phyloP scores from a whole-genome alignment of 805 yeast genomes.

The Soucietia sequanensis region DNA sequence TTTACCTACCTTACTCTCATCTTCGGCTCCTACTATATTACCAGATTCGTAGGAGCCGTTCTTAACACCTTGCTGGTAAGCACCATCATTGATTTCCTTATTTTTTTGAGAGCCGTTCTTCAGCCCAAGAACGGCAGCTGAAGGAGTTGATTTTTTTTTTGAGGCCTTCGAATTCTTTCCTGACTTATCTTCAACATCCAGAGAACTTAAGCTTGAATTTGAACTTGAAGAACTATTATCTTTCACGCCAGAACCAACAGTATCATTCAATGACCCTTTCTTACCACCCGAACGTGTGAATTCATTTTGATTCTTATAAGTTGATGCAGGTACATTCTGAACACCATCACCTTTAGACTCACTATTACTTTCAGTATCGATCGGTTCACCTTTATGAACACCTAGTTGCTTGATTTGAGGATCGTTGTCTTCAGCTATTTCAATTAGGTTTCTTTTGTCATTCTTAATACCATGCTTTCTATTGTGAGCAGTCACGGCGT shows the following conservation, averaged over 20 bases:
- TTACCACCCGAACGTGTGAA: slow-evolving; percentile 15
- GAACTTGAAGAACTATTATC: neutral
- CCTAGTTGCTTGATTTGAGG: slow-evolving; percentile 9
- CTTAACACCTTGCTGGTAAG: slow-evolving; percentile 6
- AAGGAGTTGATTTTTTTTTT: too few relatives aligned
- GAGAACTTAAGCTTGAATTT: too few relatives aligned
- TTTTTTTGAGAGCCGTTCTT: too few relatives aligned
- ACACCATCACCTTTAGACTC: slow-evolving; percentile 8
- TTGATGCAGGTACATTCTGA: slow-evolving; percentile 11
- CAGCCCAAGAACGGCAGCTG: too few relatives aligned
- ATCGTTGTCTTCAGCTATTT: slow-evolving; percentile 22
- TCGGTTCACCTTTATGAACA: slow-evolving; percentile 13
- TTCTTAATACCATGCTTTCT: slow-evolving; percentile 22
- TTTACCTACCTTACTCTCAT: neutral
- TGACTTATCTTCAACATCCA: too few relatives aligned
- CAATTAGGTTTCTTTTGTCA: slow-evolving; percentile 24
- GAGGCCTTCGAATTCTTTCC: too few relatives aligned
- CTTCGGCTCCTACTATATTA: neutral
- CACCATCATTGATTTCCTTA: too few relatives aligned
- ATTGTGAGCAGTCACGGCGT: slow-evolving; percentile 24
- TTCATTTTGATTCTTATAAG: slow-evolving; percentile 9
- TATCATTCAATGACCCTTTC: slow-evolving; percentile 7
- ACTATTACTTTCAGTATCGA: slow-evolving; percentile 2
- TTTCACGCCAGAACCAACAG: neutral
- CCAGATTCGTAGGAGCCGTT: slow-evolving; percentile 6